Conservation (phyloP, 169 alveolate species). For the Eimeria zaria region DNA sequence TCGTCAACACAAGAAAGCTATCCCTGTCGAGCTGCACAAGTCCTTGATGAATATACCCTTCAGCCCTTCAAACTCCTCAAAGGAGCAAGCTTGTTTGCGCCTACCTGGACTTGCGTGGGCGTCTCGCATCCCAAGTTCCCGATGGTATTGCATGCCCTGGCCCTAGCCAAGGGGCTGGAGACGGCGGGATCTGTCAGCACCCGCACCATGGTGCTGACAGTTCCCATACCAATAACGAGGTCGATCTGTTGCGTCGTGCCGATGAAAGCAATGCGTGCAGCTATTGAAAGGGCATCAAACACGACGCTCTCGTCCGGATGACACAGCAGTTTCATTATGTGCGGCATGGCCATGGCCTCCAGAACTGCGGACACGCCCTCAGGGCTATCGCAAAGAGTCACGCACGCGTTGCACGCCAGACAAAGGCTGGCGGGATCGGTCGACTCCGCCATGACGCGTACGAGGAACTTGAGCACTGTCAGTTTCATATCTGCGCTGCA, state of each 20-base stretch:
- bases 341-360: conserved; percentile 80
- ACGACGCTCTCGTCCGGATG: conserved; percentile 86
- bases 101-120: conserved; percentile 88
- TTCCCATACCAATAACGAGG: conserved; percentile 89
- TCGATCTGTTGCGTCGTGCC: conserved; percentile 91
- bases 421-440: conserved; percentile 77
- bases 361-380: conserved; percentile 82
- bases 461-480: conserved; percentile 74
- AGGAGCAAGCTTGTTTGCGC: background rate
- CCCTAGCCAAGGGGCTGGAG: conserved; percentile 90
- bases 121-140: conserved; percentile 95
- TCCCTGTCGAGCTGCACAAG: background rate
- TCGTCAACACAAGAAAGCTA: background rate
- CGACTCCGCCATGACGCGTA: conserved; percentile 76
- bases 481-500: conserved; percentile 78
- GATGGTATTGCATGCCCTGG: conserved; percentile 94
- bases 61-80: background rate
- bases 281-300: conserved; percentile 93
- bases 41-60: too few relatives aligned
- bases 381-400: conserved; percentile 83
- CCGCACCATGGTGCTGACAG: conserved; percentile 90
- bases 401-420: conserved; percentile 82
- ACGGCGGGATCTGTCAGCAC: conserved; percentile 90
- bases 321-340: conserved; percentile 72
- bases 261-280: conserved; percentile 93